A percentile compares a stretch with the other conserved stretches of the same genome.
Evolutionary conservation across 2,329 filamentous ascomycete species (phyloP).

Genomic region (Helminthosporium solani): DNA sequence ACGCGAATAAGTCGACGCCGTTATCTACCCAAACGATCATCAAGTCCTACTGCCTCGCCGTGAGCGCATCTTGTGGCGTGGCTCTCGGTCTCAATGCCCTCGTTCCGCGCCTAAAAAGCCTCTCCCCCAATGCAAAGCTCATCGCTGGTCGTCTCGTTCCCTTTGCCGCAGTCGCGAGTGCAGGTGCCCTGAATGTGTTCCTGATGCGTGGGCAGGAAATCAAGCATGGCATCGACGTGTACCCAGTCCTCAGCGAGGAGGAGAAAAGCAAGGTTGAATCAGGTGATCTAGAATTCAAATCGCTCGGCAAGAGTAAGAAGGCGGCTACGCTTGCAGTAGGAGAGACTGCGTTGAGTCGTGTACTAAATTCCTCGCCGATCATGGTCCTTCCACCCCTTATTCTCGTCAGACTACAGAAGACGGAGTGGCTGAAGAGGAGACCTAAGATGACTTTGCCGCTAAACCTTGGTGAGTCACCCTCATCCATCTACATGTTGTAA

Average conservation of each 20-base stretch:
- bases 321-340: conserved; percentile 87
- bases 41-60: conserved; percentile 88
- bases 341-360: conserved; percentile 87
- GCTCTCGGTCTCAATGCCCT: conserved; percentile 88
- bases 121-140: conserved; percentile 72
- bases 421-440: conserved; percentile 74
- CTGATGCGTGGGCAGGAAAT: conserved; percentile 98
- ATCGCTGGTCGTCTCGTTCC: conserved; percentile 86
- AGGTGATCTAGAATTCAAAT: conserved; percentile 59
- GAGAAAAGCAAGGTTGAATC: conserved; percentile 68
- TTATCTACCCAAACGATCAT: conserved; percentile 77
- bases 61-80: conserved; percentile 89
- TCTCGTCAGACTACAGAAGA: conserved; percentile 80
- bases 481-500: conserved; percentile 30
- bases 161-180: conserved; percentile 90
- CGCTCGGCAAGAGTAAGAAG: conserved; percentile 81
- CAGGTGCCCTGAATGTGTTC: conserved; percentile 91
- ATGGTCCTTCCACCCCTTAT: conserved; percentile 93
- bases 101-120: conserved; percentile 76
- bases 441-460: conserved; percentile 77
- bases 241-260: conserved; percentile 71
- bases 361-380: conserved; percentile 92
- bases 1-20: conserved; percentile 95
- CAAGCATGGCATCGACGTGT: conserved; percentile 86
- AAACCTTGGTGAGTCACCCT: conserved; percentile 63